These are phyloP conservation scores for Trichoderma sp. DNA, from an alignment of 2,329 filamentous ascomycete genomes.

Conservation along the genomic window DNA sequence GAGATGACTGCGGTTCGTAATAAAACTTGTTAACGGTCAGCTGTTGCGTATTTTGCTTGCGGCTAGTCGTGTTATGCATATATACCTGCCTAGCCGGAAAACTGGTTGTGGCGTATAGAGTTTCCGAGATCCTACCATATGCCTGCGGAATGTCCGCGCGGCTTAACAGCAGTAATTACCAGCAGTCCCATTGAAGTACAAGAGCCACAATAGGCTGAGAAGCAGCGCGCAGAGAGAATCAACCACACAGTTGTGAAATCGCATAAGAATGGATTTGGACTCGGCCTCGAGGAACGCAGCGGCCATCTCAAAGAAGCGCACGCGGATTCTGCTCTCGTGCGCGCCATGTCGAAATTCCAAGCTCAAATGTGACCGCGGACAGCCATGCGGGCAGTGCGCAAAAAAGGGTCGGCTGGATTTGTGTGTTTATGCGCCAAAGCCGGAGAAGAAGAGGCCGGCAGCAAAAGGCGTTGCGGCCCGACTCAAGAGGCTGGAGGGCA, in stretches of 20 bases:
- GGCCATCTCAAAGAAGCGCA: constrained; percentile 44
- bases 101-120: neutral
- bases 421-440: constrained; percentile 56
- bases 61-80: constrained; percentile 8
- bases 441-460: constrained; percentile 46
- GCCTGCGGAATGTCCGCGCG: neutral
- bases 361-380: constrained; percentile 59
- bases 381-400: constrained; percentile 57
- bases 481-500: constrained; percentile 58
- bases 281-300: neutral
- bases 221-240: neutral
- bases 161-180: neutral
- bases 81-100: neutral
- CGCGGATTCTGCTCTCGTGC: constrained; percentile 56
- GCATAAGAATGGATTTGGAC: constrained; percentile 21
- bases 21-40: constrained; percentile 8
- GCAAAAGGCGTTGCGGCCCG: constrained; percentile 58
- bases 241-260: neutral
- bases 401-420: constrained; percentile 52
- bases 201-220: neutral
- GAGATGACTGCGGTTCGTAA: neutral
- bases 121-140: neutral
- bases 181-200: neutral
- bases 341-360: constrained; percentile 57
- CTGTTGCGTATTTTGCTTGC: neutral